Evolutionary conservation across 1,284 basidiomycete species (phyloP).

Genomic region (Phellinidium pouzarii): DNA sequence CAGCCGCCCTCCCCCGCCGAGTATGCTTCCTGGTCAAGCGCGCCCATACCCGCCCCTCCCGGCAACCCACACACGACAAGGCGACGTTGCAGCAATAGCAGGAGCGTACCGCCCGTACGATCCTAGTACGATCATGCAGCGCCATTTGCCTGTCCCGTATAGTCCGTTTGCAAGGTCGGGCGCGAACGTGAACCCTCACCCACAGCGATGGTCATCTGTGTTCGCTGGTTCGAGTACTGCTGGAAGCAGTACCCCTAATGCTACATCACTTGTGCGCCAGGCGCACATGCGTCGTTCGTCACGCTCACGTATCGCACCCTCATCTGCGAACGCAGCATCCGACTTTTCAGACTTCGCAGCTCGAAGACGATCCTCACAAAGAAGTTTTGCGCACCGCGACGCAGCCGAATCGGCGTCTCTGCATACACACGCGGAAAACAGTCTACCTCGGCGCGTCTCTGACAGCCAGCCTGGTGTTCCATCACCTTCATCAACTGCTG

Average conservation of each 20-base stretch:
- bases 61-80: background rate
- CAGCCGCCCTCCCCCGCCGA: background rate
- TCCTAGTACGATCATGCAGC: background rate
- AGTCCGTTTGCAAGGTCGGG: background rate
- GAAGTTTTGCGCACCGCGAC: constrained; percentile 4
- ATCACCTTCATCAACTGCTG: background rate
- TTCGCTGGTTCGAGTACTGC: background rate
- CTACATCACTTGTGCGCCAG: constrained; percentile 12
- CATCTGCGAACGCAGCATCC: background rate
- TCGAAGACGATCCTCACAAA: constrained; percentile 13
- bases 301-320: constrained; percentile 8
- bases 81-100: background rate
- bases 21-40: background rate
- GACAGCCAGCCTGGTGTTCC: background rate
- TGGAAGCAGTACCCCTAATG: background rate
- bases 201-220: constrained; percentile 2
- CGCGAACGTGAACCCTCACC: too few relatives aligned
- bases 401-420: background rate
- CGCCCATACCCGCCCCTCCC: constrained; percentile 3
- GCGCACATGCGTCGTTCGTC: constrained; percentile 14
- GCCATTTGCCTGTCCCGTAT: constrained; percentile 7
- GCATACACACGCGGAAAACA: background rate
- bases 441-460: background rate
- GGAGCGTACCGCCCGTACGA: background rate
- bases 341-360: constrained; percentile 22